Evolutionary conservation across 495 filamentous ascomycete genomes (phyloP).

Genomic region (Astrocystis sublimbata): DNA sequence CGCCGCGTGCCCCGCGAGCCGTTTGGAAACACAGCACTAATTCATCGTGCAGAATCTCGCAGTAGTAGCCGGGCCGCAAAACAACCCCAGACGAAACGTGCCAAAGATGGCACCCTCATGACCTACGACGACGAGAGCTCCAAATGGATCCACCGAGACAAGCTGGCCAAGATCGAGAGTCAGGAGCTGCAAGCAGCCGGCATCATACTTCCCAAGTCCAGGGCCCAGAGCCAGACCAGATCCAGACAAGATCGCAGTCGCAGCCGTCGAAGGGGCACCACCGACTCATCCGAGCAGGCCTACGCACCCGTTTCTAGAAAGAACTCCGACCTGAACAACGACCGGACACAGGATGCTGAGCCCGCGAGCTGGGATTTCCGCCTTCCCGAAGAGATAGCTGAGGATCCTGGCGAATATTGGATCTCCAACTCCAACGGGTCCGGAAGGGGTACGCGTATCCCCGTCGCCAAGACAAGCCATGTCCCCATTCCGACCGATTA

Average conservation of each 20-base stretch:
- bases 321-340: slow-evolving; percentile 45
- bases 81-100: slow-evolving; percentile 7
- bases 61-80: slow-evolving; percentile 37
- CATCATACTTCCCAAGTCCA: slow-evolving; percentile 65
- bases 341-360: slow-evolving; percentile 31
- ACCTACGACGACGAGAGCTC: slow-evolving; percentile 56
- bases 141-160: slow-evolving; percentile 96
- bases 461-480: slow-evolving; percentile 74
- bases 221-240: slow-evolving; percentile 60
- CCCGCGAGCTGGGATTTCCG: slow-evolving; percentile 66
- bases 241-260: slow-evolving; percentile 46
- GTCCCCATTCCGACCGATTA: slow-evolving; percentile 70
- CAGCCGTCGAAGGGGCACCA: slow-evolving; percentile 50
- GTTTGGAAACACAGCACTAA: neutral
- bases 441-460: slow-evolving; percentile 70
- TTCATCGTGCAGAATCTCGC: slow-evolving; percentile 8
- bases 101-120: slow-evolving; percentile 3
- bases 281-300: slow-evolving; percentile 33
- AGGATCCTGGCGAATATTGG: slow-evolving; percentile 56
- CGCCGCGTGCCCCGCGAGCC: neutral
- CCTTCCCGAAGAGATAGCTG: slow-evolving; percentile 76
- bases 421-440: slow-evolving; percentile 38
- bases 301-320: slow-evolving; percentile 44
- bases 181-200: slow-evolving; percentile 89
- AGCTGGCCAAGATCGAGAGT: slow-evolving; percentile 89